Percentiles rank a stretch among this genome's conserved stretches.
Evolutionary conservation across 495 filamentous ascomycete genomes (phyloP).

Genomic region (Penicillium angulare): DNA sequence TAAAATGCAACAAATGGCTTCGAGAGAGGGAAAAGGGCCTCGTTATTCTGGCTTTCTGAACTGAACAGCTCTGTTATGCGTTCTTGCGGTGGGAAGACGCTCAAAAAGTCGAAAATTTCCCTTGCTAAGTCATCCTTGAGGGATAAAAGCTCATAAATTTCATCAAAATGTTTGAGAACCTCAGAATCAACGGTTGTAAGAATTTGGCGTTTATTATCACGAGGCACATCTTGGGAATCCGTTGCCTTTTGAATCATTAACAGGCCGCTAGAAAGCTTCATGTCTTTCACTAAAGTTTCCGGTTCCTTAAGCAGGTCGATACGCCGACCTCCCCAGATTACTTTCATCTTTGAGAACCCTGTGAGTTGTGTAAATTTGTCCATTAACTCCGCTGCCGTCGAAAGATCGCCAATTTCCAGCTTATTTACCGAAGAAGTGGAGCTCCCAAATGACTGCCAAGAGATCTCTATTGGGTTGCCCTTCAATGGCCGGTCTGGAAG

Average conservation of each 20-base stretch:
- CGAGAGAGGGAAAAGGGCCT: constrained; percentile 62
- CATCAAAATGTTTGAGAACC: constrained; percentile 80
- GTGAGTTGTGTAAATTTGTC: constrained; percentile 62
- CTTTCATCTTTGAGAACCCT: constrained; percentile 66
- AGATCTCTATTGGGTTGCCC: constrained; percentile 63
- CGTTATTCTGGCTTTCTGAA: constrained; percentile 49
- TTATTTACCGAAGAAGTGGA: constrained; percentile 53
- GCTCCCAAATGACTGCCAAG: constrained; percentile 69
- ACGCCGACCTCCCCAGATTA: constrained; percentile 50
- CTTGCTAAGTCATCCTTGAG: constrained; percentile 71
- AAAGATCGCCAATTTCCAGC: constrained; percentile 63
- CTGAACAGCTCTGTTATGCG: constrained; percentile 58
- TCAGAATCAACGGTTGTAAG: constrained; percentile 63
- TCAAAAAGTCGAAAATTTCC: constrained; percentile 72
- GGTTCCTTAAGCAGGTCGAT: constrained; percentile 44
- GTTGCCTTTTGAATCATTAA: constrained; percentile 53
- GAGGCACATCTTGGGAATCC: constrained; percentile 33
- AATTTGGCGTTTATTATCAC: constrained; percentile 28
- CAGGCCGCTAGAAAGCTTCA: constrained; percentile 52
- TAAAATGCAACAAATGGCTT: constrained; percentile 76
- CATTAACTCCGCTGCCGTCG: constrained; percentile 65
- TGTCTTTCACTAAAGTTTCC: constrained; percentile 35
- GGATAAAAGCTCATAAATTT: constrained; percentile 77
- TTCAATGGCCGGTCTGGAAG: constrained; percentile 42
- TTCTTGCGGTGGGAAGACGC: constrained; percentile 68